Base-by-base conservation (phyloP, 1,139 yeast genomes). In the Protomyces inouyei region DNA sequence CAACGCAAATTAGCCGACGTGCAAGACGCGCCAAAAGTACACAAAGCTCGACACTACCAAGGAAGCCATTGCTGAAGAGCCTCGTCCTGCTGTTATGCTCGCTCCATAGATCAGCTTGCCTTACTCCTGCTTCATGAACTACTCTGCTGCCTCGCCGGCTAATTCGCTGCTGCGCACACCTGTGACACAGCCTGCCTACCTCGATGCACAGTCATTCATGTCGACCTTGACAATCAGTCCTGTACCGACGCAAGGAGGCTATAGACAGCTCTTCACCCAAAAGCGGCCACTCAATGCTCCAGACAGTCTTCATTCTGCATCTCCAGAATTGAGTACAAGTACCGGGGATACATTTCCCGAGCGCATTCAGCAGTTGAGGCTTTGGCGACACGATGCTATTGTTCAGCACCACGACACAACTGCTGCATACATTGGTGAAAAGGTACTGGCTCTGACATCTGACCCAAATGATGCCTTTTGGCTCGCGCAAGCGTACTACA, bases 391-490 rank as follows among this genome's bases (percentile, higher is more conserved):
- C 68, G 97, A 91, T 73, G 96, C 98, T 0, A 76, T 88, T 66
- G 86, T 88, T 86, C 97, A 92, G 71, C 98, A 92, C 73, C 96
- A 92, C 68, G 88, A 88, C 74, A 82, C 82, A 57, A 89, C 98
- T 0, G 98, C 98, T 0, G 95, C 88, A 71, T 90, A 85, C 72
- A 83, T 95, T 40, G 98, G 97, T 12, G 97, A 93, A 76, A 93
- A 92, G 71, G 88, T 95, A 9, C 80, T 88, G 57, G 84, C 92
- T 0, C 77, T 92, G 66, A 87, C 92, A 0, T 69, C 68, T 61
- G 97, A 92, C 72, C 87, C 97, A 16, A 88, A 87, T 71, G 98
- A 93, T 74, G 97, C 97, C 14, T 92, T 91, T 74, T 93, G 98
- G 97, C 79, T 93, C 53, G 97, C 96, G 0, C 97, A 93, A 75